Base-by-base conservation (phyloP, 345 rosid species). In the Anastatica hierochuntica region DNA sequence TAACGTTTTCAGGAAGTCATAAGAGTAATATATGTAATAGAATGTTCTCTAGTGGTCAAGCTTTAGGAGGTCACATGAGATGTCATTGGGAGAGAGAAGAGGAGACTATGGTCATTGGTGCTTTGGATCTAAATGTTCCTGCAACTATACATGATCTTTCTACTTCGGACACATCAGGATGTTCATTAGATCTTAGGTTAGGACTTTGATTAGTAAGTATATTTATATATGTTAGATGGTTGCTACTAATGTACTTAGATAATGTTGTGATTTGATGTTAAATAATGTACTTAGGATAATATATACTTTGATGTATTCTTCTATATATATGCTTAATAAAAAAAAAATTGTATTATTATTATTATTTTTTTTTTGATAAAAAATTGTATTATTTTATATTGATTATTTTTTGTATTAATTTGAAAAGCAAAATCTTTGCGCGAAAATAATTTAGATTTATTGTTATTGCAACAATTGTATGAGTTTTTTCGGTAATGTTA, bases 21-120 rank as follows among this genome's bases (percentile, higher is more conserved):
- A 69, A 72, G 71, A 83, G 95, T 10, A 69, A 79, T 26, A 64
- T 86, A 3, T 86, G 92, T 60, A 70, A 33, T 46, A 77, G 77
- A 67, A 78, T 77, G 43, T 86, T 80, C 56, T 48, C 82, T 0
- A 81, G 71, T 54, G 92, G 95, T 57, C 92, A 86, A 49, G 92
- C 92, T 20, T 75, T 86, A 0, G 88, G 84, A 2, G 92, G 95
- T 4, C 95, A 86, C 48, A 86, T 68, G 77, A 81, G 92, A 62
- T 79, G 77, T 62, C 95, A 81, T 37, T 79, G 85, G 88, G 95
- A 81, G 69, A 80, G 44, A 55, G 71, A 51, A 14, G 78, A 78
- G 2, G 79, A 67, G 26, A 26, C n/a, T n/a, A n/a, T n/a, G n/a
- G n/a, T n/a, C n/a, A n/a, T n/a, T 54, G 58, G 61, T 17, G 62